Evolutionary conservation across 2,329 filamentous ascomycete species (phyloP), one percentile per base, ranked within the genome.

Genomic region (Botryosphaeria agaves): DNA sequence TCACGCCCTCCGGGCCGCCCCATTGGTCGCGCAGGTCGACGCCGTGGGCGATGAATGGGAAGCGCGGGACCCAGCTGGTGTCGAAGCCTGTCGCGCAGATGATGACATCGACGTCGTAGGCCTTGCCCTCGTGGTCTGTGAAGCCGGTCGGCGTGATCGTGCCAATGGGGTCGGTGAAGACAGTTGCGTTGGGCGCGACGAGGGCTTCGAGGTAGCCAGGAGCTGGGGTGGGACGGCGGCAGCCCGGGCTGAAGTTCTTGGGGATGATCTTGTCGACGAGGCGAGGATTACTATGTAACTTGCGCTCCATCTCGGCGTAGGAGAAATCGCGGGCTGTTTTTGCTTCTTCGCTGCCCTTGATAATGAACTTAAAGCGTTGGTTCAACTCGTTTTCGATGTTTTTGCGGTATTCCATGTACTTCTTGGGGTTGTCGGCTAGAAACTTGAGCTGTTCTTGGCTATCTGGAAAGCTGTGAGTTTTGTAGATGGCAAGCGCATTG

Each of bases 331-430:
- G 47, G 7, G 61, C 60, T 16, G 51, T 44, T 30, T 46, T 44
- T 2, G 60, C 58, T 46, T 62, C 59, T 30, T 52, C 33, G 5
- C 52, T 57, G n/a, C 57, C 59, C 40, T 62, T 64, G 37, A 62
- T 48, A 40, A 66, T 65, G 44, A 67, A 60, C 27, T 61, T 61
- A 51, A 68, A 69, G 5, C 61, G 52, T 27, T 58, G 55, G 35
- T 66, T 69, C 11, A 69, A 49, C 35, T 62, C 59, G 34, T 56
- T 55, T 34, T 64, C 59, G 32, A 63, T 53, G 32, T 56, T 50
- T 40, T 60, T 61, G 35, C 57, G 53, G 36, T 62, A 62, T 36
- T 59, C 56, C 18, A 60, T 48, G 30, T 61, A 61, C 24, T 56
- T 55, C 21, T 52, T 43, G 0, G 59, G 56, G 30, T 61, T 52